Conservation (phyloP, 2,329 filamentous ascomycete species). For the Colletotrichum chlorophyti region DNA sequence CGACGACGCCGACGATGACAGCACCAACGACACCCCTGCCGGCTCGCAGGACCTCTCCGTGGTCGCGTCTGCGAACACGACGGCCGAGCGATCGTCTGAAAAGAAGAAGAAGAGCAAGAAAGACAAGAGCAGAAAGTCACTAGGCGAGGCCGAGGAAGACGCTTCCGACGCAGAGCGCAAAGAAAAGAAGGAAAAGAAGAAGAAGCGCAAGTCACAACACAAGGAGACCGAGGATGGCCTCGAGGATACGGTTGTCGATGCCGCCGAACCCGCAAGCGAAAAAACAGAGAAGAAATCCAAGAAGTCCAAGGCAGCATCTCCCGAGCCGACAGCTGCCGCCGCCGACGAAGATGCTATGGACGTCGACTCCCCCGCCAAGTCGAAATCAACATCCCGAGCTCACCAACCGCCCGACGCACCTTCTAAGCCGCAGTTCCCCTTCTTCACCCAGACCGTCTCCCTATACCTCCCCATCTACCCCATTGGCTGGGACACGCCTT, state of each 20-base stretch:
- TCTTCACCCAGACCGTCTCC: constrained; percentile 80
- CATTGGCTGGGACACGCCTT: constrained; percentile 70
- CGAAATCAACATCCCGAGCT: constrained; percentile 38
- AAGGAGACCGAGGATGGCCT: constrained; percentile 30
- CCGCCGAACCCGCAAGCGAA: constrained; percentile 2
- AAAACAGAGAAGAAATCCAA: constrained; percentile 36
- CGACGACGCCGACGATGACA: constrained; percentile 36
- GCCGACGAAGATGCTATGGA: constrained; percentile 46
- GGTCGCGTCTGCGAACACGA: constrained; percentile 21
- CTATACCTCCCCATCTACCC: constrained; percentile 81
- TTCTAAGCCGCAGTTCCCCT: constrained; percentile 65
- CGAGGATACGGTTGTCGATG: constrained; percentile 2
- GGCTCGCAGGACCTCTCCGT: constrained; percentile 24
- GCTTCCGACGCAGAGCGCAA: constrained; percentile 38
- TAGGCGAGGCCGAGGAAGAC: constrained; percentile 32
- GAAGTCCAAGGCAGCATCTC: constrained; percentile 32
- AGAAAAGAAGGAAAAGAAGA: constrained; percentile 41
- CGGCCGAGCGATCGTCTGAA: constrained; percentile 18
- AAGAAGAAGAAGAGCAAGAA: constrained; percentile 25
- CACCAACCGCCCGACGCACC: constrained; percentile 45
- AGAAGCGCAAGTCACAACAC: constrained; percentile 41
- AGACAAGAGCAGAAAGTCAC: constrained; percentile 20
- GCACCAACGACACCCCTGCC: neutral
- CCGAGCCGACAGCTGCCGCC: constrained; percentile 17
- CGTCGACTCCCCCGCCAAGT: constrained; percentile 40